Base-by-base conservation (phyloP, 306 rosid genomes). In the Malus sylvestris region DNA sequence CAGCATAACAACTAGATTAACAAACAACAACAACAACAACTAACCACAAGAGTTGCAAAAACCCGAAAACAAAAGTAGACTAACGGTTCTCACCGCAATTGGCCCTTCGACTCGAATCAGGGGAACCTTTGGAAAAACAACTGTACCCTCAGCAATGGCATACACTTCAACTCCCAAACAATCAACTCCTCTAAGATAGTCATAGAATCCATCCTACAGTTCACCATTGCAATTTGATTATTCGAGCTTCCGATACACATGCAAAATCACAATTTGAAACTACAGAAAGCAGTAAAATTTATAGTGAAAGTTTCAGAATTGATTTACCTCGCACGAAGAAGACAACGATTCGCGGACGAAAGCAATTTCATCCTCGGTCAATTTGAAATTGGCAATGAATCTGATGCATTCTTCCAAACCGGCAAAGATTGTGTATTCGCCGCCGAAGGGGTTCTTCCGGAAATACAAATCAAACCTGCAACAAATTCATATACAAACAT, bases 401-500 rank as follows among this genome's bases (percentile, higher is more conserved):
- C 86, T 89, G 81, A 88, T 88, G 87, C 98, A 93, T 77, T 96
- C 99, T 42, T 96, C 99, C 82, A 96, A 87, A 66, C 99, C 99
- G 74, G 99, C 97, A 23, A 92, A 96, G 59, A 96, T 81, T 8
- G 99, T 96, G 85, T 87, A 96, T 85, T 96, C 99, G 63, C 99
- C 99, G 59, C 99, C 97, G 75, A 96, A 96, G 13, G 99, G 99
- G 84, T 88, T 96, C 91, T 77, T 96, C 81, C 99, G 96, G 81
- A 91, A 96, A 86, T 91, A 96, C 82, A 96, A 86, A 88, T 96
- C 99, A 62, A 96, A 96, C 89, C 99, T 96, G 97, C 76, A 67
- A 53, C 20, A 27, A 30, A 71, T 23, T 27, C 23, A 53, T 27
- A 53, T 27, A 68, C 35, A 30, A 22, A 22, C 15, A 58, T 11